Evolutionary conservation across 805 yeast genomes (phyloP), one percentile per base, ranked within the genome.

Genomic region (Babjeviella inositovora): DNA sequence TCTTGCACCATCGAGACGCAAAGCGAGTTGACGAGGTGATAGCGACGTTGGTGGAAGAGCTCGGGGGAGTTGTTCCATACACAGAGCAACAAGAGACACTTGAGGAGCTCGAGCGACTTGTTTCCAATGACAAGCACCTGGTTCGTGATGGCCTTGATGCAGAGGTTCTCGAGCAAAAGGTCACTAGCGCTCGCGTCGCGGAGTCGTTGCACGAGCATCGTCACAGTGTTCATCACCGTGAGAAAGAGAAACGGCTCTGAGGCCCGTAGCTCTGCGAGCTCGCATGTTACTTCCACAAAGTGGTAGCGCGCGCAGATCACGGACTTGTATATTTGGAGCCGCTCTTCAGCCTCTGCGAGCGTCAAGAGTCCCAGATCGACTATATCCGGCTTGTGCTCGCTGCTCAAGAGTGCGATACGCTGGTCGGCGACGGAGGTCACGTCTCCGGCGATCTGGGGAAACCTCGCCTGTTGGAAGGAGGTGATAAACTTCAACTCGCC

Each of bases 31-130:
- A 80, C 58, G 24, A 81, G 51, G 39, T 79, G 90, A 32, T 73
- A 71, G 22, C 92, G 64, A 27, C 92, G 66, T 34, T 76, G 77
- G 32, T 71, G 77, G 32, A 79, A 77, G 34, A 79, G 53, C 43
- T 81, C 94, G 0, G 93, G 79, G 4, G 80, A 65, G 32, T 76
- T 79, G 40, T 81, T 82, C 93, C 93, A 84, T 14, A 73, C 44
- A 13, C 76, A 62, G 24, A 76, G 50, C 5, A 79, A 37, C 11
- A 76, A 39, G 23, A 77, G 48, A 11, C 72, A 50, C 40, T 73
- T 71, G 18, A 82, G 49, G 17, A 80, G 45, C 40, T 80, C 85
- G 10, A 70, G 45, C 5, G 71, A 60, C 47, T 80, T 84, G 26
- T 66, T 58, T 11, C 94, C 93, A 13, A 63, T 53, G 6, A 74